Conservation (phyloP, 1,139 yeast genomes). For the Hyphopichia burtonii region DNA sequence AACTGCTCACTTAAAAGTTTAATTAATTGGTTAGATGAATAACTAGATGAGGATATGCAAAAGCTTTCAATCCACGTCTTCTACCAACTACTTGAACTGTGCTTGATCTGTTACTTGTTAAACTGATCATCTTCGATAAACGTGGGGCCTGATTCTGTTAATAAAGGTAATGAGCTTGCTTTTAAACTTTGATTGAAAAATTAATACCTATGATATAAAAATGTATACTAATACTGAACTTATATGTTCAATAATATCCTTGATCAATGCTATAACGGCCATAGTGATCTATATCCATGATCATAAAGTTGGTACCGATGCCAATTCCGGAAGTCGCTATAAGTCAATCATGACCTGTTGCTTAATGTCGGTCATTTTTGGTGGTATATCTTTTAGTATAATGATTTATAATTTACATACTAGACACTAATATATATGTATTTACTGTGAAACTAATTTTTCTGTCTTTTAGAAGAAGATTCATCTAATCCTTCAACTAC, state of each 20-base stretch:
- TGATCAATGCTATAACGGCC: slow-evolving; percentile 20
- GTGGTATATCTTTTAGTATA: slow-evolving; percentile 16
- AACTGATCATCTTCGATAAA: too few relatives aligned
- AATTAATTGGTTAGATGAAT: too few relatives aligned
- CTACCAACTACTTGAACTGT: too few relatives aligned
- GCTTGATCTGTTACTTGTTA: too few relatives aligned
- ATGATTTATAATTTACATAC: background rate
- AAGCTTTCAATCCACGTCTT: too few relatives aligned
- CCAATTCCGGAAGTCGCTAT: slow-evolving; percentile 21
- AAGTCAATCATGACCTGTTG: slow-evolving; percentile 22
- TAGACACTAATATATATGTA: too few relatives aligned
- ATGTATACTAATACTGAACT: slow-evolving; percentile 10
- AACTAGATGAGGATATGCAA: too few relatives aligned
- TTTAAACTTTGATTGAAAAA: too few relatives aligned
- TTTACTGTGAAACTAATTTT: slow-evolving; percentile 1
- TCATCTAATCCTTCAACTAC: slow-evolving; percentile 20
- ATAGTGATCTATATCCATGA: slow-evolving; percentile 19
- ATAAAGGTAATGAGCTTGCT: too few relatives aligned
- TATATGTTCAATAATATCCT: slow-evolving; percentile 20
- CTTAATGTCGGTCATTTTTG: slow-evolving; percentile 21
- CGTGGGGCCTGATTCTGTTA: too few relatives aligned
- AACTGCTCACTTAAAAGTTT: too few relatives aligned
- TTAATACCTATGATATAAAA: background rate
- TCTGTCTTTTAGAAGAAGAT: slow-evolving; percentile 10
- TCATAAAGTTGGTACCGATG: slow-evolving; percentile 14